These are phyloP conservation scores for Colletotrichum magnum DNA, from an alignment of 2,329 filamentous ascomycete species.

Conservation along the genomic window DNA sequence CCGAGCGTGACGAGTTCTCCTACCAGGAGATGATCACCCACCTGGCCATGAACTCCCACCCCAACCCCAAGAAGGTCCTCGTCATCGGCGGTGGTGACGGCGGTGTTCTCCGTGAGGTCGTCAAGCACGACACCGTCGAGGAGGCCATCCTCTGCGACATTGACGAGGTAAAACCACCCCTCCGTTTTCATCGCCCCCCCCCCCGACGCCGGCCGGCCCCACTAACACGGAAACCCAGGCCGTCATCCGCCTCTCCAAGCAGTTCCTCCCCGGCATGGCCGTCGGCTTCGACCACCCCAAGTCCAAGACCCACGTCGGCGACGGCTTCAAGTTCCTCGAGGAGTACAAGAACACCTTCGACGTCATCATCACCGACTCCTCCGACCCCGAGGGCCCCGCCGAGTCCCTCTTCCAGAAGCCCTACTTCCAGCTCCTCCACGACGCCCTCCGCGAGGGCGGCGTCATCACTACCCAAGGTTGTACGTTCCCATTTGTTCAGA, in stretches of 20 bases:
- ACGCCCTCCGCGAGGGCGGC: conserved; percentile 92
- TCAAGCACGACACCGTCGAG: conserved; percentile 98
- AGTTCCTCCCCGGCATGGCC: conserved; percentile 96
- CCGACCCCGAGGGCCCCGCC: conserved; percentile 95
- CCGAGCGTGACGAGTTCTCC: conserved; percentile 98
- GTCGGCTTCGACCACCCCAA: conserved; percentile 95
- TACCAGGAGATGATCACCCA: conserved; percentile 99
- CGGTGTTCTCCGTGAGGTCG: conserved; percentile 96
- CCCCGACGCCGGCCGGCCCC: not conserved
- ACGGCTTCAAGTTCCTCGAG: conserved; percentile 98
- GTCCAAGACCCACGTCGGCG: conserved; percentile 91
- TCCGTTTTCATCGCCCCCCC: not conserved
- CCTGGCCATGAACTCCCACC: conserved; percentile 98
- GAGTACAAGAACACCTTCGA: conserved; percentile 98
- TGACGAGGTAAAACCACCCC: conserved; percentile 80
- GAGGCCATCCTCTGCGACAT: conserved; percentile 98
- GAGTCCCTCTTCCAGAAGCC: conserved; percentile 98
- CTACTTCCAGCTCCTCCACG: conserved; percentile 95
- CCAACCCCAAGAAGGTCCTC: conserved; percentile 97
- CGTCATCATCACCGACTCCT: conserved; percentile 99
- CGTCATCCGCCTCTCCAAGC: conserved; percentile 97
- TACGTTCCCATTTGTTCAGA: conserved; percentile 81
- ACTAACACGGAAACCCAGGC: conserved; percentile 65
- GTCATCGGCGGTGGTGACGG: conserved; percentile 98
- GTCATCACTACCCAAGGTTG: conserved; percentile 99